A percentile compares a stretch with the other conserved stretches of the same genome.
Conservation (phyloP, 345 rosid species). For the Sonneratia alba region DNA sequence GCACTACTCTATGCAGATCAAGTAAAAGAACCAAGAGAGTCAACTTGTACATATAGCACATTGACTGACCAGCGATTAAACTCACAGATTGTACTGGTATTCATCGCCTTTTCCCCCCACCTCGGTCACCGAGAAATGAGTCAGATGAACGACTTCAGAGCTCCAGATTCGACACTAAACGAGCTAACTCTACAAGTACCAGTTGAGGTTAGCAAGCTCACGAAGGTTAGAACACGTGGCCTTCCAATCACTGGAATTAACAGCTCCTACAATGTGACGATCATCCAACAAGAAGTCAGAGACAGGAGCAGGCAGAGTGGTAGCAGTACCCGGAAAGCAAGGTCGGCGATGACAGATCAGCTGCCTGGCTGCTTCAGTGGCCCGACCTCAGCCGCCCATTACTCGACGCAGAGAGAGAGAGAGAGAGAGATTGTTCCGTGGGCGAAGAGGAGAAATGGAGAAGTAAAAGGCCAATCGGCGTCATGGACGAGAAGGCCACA, state of each 20-base stretch:
- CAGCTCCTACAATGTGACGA: not conserved
- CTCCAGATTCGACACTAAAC: not conserved
- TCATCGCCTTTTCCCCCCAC: not conserved
- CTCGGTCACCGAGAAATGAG: not conserved
- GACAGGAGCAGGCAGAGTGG: too few relatives aligned
- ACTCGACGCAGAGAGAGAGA: not conserved
- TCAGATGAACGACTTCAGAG: not conserved
- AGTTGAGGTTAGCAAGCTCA: not conserved
- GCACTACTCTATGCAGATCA: not conserved
- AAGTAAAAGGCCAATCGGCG: not conserved
- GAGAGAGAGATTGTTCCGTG: not conserved
- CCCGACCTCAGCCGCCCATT: not conserved
- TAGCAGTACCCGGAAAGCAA: not conserved
- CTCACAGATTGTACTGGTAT: not conserved
- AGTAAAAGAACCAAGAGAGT: not conserved
- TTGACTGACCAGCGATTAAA: not conserved
- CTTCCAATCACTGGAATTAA: not conserved
- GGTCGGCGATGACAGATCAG: not conserved
- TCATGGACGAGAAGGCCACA: conserved; percentile 8
- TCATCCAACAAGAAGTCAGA: not conserved
- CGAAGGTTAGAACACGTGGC: not conserved
- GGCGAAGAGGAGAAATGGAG: not conserved
- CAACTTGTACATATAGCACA: not conserved
- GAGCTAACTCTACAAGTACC: not conserved
- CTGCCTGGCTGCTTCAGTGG: not conserved